phyloP scores from a whole-genome alignment of 495 filamentous ascomycete species.

The Daldinia childiae region DNA sequence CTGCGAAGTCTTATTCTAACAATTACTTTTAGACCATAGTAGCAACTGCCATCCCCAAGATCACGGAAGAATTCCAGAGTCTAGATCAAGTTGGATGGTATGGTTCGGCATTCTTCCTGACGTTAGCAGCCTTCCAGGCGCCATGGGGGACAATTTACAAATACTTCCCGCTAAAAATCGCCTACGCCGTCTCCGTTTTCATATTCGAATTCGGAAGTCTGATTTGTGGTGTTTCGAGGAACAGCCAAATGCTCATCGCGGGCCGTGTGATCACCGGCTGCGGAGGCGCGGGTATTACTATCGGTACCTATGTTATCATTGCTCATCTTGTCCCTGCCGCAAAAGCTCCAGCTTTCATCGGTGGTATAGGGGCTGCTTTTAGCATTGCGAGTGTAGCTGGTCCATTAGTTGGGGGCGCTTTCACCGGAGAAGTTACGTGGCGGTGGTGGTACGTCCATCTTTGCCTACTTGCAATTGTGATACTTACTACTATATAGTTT shows the following conservation, averaged over 20 bases:
- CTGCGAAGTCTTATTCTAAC: not conserved
- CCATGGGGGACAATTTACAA: not conserved
- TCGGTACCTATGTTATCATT: not conserved
- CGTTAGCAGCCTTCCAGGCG: not conserved
- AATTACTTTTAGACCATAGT: not conserved
- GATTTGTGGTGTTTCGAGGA: not conserved
- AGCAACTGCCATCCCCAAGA: not conserved
- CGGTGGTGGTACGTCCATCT: not conserved
- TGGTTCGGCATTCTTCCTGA: not conserved
- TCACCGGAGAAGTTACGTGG: not conserved
- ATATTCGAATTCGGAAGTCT: slow-evolving; percentile 1
- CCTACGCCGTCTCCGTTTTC: not conserved
- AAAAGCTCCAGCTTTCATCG: not conserved
- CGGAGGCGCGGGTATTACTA: not conserved
- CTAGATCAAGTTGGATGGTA: not conserved
- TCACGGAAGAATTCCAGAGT: not conserved
- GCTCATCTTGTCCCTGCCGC: not conserved
- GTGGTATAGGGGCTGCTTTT: not conserved
- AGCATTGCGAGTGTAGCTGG: slow-evolving; percentile 1
- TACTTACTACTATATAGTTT: not conserved
- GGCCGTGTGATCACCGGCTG: slow-evolving; percentile 1
- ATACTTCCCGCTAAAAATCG: not conserved
- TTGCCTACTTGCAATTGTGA: not conserved
- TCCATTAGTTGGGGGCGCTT: not conserved
- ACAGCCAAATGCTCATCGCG: not conserved